Conservation (phyloP, 768 basidiomycete genomes). For the Lentinula aciculospora region DNA sequence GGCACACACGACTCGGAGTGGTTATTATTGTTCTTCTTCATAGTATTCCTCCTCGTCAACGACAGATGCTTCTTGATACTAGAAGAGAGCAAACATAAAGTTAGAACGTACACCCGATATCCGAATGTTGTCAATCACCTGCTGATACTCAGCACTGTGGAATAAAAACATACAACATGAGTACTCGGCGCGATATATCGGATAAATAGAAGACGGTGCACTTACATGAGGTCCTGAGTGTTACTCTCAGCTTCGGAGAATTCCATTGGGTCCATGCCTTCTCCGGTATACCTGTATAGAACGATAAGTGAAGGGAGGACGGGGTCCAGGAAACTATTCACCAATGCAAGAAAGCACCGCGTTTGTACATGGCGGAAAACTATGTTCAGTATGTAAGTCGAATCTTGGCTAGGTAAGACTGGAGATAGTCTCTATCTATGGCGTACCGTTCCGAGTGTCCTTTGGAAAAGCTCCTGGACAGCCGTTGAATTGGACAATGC, state of each 20-base stretch:
- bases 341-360: constrained; percentile 86
- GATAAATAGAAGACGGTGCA: constrained; percentile 2
- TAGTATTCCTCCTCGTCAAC: constrained; percentile 28
- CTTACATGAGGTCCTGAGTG: constrained; percentile 73
- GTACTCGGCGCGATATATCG: background rate
- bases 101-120: background rate
- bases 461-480: constrained; percentile 82
- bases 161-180: constrained; percentile 5
- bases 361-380: constrained; percentile 80
- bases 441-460: constrained; percentile 56
- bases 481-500: constrained; percentile 75
- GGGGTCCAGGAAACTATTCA: constrained; percentile 12
- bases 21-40: constrained; percentile 12
- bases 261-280: constrained; percentile 88
- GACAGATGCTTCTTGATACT: constrained; percentile 58
- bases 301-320: background rate
- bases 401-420: background rate
- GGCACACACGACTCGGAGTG: background rate
- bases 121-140: constrained; percentile 33
- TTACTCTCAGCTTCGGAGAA: constrained; percentile 89
- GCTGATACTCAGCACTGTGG: constrained; percentile 84
- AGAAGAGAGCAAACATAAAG: constrained; percentile 2
- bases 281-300: constrained; percentile 61
- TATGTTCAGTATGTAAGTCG: constrained; percentile 18
- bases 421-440: no score